Evolutionary conservation across 306 rosid genomes (phyloP).

Genomic region (Mimosa pudica): DNA sequence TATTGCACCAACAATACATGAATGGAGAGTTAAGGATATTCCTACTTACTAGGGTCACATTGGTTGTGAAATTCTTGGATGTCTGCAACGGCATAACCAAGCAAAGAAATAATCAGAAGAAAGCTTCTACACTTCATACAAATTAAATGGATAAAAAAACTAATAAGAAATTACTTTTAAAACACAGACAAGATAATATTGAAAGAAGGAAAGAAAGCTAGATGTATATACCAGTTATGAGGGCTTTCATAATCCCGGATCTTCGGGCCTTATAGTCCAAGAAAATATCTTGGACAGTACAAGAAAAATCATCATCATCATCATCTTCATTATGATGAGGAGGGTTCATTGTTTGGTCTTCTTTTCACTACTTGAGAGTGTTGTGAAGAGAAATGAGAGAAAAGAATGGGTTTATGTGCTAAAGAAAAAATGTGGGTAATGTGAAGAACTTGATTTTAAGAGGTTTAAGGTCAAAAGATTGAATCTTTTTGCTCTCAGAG

Average conservation of each 20-base stretch:
- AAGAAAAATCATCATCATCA: slow-evolving; percentile 30
- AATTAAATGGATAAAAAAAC: background rate
- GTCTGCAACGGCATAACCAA: slow-evolving; percentile 53
- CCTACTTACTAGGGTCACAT: slow-evolving; percentile 82
- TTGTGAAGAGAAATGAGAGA: too few relatives aligned
- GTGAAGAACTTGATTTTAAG: too few relatives aligned
- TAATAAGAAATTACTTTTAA: background rate
- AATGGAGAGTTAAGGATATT: background rate
- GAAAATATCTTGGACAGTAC: slow-evolving; percentile 82
- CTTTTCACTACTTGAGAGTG: too few relatives aligned
- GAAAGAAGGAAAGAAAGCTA: background rate
- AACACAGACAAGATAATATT: background rate
- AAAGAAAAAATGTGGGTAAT: too few relatives aligned
- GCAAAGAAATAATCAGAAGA: slow-evolving; percentile 18
- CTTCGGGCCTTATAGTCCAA: slow-evolving; percentile 86
- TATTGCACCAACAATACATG: background rate
- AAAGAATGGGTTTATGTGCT: too few relatives aligned
- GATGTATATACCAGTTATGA: slow-evolving; percentile 60
- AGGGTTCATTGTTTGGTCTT: too few relatives aligned
- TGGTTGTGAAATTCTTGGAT: slow-evolving; percentile 69
- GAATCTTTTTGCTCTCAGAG: too few relatives aligned
- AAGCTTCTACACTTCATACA: background rate
- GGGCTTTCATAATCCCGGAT: slow-evolving; percentile 81
- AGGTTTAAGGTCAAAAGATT: too few relatives aligned
- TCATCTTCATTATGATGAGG: too few relatives aligned